phyloP scores from a whole-genome alignment of 2,329 filamentous ascomycete genomes.

The Colletotrichum sp. region DNA sequence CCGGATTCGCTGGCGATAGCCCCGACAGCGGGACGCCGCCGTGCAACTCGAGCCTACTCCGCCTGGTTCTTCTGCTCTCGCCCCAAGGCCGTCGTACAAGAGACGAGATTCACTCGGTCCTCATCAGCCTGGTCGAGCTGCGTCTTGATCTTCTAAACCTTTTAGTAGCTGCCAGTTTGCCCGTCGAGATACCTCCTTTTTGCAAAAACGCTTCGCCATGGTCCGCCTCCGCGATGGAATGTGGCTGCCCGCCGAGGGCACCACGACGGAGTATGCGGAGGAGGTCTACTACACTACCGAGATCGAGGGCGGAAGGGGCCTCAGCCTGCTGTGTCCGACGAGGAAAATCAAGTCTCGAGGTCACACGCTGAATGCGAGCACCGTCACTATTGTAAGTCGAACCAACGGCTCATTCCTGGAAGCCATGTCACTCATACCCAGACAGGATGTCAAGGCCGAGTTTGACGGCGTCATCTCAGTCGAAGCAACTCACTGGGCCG shows the following conservation, averaged over 20 bases:
- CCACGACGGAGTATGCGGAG: conserved; percentile 69
- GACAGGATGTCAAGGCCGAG: conserved; percentile 37
- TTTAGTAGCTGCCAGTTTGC: neutral
- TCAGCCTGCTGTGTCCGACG: conserved; percentile 61
- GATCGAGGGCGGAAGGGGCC: conserved; percentile 47
- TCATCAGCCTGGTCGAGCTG: neutral
- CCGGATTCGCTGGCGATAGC: conserved; percentile 8
- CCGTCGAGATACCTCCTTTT: neutral
- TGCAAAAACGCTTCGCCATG: conserved; percentile 25
- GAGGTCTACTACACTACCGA: conserved; percentile 60
- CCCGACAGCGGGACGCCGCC: conserved; percentile 10
- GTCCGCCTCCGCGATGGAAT: conserved; percentile 46
- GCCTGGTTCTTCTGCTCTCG: neutral
- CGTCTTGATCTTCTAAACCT: neutral
- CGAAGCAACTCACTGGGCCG: conserved; percentile 44
- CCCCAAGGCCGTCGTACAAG: conserved; percentile 7
- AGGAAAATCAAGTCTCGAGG: conserved; percentile 57
- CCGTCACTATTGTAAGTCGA: conserved; percentile 43
- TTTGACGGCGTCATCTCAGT: conserved; percentile 45
- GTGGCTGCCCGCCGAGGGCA: conserved; percentile 68
- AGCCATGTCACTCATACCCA: neutral
- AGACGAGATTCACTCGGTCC: conserved; percentile 16
- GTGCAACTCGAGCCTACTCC: neutral
- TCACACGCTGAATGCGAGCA: conserved; percentile 61
- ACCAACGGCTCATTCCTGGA: neutral